phyloP scores from a whole-genome alignment of 129 eudicot genomes.

The carrot (Daucus carota) region DNA sequence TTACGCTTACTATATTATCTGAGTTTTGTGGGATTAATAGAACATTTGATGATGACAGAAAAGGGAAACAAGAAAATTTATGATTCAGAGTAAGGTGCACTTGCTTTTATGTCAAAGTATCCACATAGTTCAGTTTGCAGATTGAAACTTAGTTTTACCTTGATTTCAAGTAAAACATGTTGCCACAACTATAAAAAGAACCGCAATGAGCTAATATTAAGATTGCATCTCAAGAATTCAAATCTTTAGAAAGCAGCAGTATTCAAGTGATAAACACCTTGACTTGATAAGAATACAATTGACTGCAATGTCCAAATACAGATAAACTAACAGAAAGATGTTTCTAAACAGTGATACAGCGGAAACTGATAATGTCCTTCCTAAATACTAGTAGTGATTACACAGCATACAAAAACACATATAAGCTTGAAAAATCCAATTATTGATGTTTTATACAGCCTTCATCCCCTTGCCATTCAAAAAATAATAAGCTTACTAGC shows the following conservation, averaged over 20 bases:
- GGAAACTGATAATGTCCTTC: not conserved
- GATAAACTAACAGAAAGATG: no score
- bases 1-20: not conserved
- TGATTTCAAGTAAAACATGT: not conserved
- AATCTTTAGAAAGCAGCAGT: not conserved
- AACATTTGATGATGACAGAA: not conserved
- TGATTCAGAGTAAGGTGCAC: not conserved
- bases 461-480: not conserved
- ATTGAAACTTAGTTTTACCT: no score
- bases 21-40: not conserved
- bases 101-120: not conserved
- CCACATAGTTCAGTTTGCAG: not conserved
- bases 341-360: not conserved
- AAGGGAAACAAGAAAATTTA: not conserved
- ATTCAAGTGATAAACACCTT: not conserved
- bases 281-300: not conserved
- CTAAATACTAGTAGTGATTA: not conserved
- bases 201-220: not conserved
- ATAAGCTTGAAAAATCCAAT: not conserved
- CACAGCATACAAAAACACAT: not conserved
- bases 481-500: no score
- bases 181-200: not conserved
- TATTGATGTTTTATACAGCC: not conserved
- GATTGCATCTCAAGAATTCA: not conserved
- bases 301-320: no score